A percentile compares a stretch with the other conserved stretches of the same genome.
These are phyloP conservation scores for Gillenia trifoliata DNA, from an alignment of 306 rosid species.

Conservation along the genomic window DNA sequence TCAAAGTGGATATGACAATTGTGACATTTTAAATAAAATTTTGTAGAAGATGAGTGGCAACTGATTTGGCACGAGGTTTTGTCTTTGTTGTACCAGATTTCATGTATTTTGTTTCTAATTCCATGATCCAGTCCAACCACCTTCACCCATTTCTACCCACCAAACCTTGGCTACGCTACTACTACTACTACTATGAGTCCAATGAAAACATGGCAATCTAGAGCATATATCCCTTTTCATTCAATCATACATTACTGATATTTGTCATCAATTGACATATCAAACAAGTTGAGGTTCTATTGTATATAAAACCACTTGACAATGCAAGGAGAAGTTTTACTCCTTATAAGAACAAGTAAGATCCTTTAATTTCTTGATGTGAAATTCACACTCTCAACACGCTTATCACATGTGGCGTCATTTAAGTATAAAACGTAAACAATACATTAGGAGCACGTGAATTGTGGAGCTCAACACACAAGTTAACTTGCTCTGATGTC, in stretches of 20 bases:
- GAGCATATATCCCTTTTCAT: not conserved
- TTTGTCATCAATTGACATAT: not conserved
- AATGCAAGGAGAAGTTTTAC: not conserved
- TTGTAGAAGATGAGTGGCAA: not conserved
- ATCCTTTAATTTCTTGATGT: not conserved
- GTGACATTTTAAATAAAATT: not conserved
- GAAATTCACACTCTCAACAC: not conserved
- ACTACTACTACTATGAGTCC: slow-evolving; percentile 13
- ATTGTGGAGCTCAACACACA: too few species aligned
- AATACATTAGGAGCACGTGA: not conserved
- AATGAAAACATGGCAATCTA: slow-evolving; percentile 37
- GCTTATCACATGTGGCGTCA: not conserved
- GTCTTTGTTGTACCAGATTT: slow-evolving; percentile 29
- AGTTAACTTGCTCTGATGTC: too few species aligned
- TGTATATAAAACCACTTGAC: too few species aligned
- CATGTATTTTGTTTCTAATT: not conserved
- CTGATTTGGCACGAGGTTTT: slow-evolving; percentile 39
- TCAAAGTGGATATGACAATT: slow-evolving; percentile 17
- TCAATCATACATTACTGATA: too few species aligned
- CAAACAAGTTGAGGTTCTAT: not conserved
- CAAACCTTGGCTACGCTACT: slow-evolving; percentile 14
- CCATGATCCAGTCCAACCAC: slow-evolving; percentile 69
- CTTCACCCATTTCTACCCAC: slow-evolving; percentile 93
- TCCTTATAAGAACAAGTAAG: not conserved
- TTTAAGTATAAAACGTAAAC: too few species aligned